phyloP scores from a whole-genome alignment of 768 basidiomycete species.

The Mycena floridula region DNA sequence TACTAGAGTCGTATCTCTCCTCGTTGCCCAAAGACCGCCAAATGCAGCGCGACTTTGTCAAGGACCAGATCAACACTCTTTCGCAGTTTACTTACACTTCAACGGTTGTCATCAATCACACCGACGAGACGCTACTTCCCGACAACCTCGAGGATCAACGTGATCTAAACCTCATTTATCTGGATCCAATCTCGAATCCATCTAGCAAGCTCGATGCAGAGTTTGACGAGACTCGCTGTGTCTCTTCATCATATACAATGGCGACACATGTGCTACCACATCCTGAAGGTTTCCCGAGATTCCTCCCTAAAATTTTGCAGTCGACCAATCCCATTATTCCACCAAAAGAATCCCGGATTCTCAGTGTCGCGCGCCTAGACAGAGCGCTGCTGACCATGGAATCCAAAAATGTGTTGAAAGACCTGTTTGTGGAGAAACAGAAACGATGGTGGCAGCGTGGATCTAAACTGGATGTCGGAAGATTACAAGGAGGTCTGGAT shows the following conservation, averaged over 20 bases:
- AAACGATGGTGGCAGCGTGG: conserved; percentile 39
- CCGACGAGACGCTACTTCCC: conserved; percentile 55
- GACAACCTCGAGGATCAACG: conserved; percentile 40
- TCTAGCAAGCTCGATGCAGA: not conserved
- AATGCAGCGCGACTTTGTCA: conserved; percentile 24
- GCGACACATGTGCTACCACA: conserved; percentile 56
- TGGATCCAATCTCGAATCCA: not conserved
- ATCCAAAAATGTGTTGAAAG: conserved; percentile 45
- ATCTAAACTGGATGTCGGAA: conserved; percentile 33
- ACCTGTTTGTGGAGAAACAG: conserved; percentile 31
- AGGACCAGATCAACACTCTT: conserved; percentile 42
- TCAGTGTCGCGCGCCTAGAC: conserved; percentile 56
- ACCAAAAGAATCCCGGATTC: conserved; percentile 38
- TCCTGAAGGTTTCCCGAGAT: conserved; percentile 26
- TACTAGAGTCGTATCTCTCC: conserved; percentile 42
- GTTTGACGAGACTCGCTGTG: conserved; percentile 20
- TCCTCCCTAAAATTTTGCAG: conserved; percentile 45
- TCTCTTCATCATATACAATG: conserved; percentile 54
- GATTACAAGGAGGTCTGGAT: conserved; percentile 42
- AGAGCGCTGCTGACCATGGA: conserved; percentile 50
- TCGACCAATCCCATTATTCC: conserved; percentile 69
- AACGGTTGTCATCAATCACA: conserved; percentile 67
- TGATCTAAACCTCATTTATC: conserved; percentile 59
- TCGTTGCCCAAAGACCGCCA: conserved; percentile 25
- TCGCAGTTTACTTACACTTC: conserved; percentile 46